These are phyloP conservation scores for Botryotinia narcissicola DNA, from an alignment of 2,329 filamentous ascomycete species.

Conservation along the genomic window DNA sequence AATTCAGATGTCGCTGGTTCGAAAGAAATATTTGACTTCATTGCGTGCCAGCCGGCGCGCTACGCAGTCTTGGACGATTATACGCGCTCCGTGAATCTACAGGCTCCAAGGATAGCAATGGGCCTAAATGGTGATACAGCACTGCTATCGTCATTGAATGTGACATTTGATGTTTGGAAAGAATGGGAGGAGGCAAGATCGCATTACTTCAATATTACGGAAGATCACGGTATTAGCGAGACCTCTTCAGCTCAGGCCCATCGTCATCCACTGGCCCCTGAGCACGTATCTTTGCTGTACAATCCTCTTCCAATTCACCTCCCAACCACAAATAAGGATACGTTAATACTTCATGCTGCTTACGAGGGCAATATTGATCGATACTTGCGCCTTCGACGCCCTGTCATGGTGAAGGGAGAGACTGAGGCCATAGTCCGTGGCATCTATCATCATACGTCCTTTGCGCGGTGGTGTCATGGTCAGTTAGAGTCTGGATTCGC, in stretches of 20 bases:
- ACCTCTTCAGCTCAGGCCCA: background rate
- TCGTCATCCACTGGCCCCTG: background rate
- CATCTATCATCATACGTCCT: background rate
- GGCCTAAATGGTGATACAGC: background rate
- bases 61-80: background rate
- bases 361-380: background rate
- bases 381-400: background rate
- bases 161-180: background rate
- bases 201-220: constrained; percentile 2
- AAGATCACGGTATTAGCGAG: background rate
- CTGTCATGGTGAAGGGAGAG: background rate
- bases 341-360: background rate
- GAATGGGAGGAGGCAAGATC: no score
- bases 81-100: fast-evolving
- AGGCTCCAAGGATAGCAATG: background rate
- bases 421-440: background rate
- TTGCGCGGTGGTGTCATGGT: background rate
- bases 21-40: background rate
- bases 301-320: background rate
- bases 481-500: no score
- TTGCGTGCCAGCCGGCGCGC: fast-evolving
- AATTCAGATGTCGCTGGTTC: background rate
- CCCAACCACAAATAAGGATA: background rate
- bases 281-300: background rate
- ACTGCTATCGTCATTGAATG: background rate